Base-by-base conservation (phyloP, 371 early-diverging fungal genomes). In the Phascolomyces articulosus region DNA sequence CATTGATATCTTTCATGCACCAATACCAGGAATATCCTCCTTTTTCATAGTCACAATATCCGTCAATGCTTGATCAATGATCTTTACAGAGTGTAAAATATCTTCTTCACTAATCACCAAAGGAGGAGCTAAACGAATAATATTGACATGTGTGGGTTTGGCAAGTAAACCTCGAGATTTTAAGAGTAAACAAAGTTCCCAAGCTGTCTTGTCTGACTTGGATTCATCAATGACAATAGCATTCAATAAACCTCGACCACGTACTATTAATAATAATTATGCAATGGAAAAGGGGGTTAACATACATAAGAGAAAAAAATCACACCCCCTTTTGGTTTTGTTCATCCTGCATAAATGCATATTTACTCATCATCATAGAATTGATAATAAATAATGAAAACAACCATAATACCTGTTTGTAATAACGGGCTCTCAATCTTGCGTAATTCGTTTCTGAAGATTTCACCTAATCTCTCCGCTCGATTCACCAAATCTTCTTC, bases 91-190 rank as follows among this genome's bases (percentile, higher is more conserved):
- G 38, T 89, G 76, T 76, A 85, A 75, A 18, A 98, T 76, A 70
- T 98, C 91, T 68, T 91, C 92, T 64, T 95, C 95, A 9, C 91
- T 93, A 69, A 98, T 97, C 78, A 88, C 88, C 49, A 98, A 89
- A 53, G 98, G 97, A 44, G 99, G 99, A 3, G 99, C 91, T 34
- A 98, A 83, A 28, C 99, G 94, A 66, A 98, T 98, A 73, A 98
- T 97, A 85, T 94, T 96, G 63, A 90, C 87, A 84, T 98, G 99
- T n/a, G 99, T 98, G 40, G 98, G 99, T 82, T 98, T 98, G 64
- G 97, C 96, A 58, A 98, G 86, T 47, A 98, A 75, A 31, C 98
- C 98, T 71, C 92, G 87, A 63, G 91, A 85, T 77, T 96, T 96
- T 68, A 98, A 84, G 59, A 97, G 73, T 65, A 98, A 79, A 73